Evolutionary conservation across 768 basidiomycete genomes (phyloP).

Genomic region (Tulasnella sp.): DNA sequence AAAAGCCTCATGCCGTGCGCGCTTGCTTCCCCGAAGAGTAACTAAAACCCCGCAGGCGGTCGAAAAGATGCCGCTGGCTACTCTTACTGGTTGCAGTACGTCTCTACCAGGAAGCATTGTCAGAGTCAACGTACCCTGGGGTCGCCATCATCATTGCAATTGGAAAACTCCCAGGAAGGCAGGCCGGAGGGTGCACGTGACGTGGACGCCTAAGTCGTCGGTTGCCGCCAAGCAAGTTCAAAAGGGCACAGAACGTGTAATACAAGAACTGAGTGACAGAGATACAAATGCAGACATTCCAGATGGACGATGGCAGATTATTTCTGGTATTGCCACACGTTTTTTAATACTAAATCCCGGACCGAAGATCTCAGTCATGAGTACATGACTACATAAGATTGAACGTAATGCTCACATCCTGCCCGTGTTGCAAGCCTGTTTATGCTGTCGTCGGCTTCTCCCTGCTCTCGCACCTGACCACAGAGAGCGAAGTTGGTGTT

Average conservation of each 20-base stretch:
- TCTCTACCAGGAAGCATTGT: not conserved
- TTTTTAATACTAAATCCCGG: not conserved
- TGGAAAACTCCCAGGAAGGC: not conserved
- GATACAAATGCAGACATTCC: not conserved
- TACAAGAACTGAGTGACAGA: not conserved
- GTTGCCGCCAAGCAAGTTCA: not conserved
- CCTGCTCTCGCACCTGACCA: conserved; percentile 87
- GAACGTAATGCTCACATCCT: conserved; percentile 59
- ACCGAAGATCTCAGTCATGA: too few relatives aligned
- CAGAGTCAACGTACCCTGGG: not conserved
- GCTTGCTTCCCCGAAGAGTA: not conserved
- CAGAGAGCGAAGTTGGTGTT: conserved; percentile 90
- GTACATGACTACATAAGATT: not conserved
- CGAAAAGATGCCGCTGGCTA: not conserved
- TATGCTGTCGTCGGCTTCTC: conserved; percentile 92
- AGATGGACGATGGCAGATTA: not conserved
- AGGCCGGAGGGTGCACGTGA: not conserved
- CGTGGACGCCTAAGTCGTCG: not conserved
- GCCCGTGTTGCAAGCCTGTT: conserved; percentile 94
- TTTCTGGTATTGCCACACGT: not conserved
- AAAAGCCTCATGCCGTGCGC: not conserved
- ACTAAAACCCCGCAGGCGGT: not conserved
- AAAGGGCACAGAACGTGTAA: not conserved
- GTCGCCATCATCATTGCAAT: not conserved
- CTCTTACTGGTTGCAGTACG: not conserved